Evolutionary conservation across 2,329 filamentous ascomycete genomes (phyloP).

Genomic region (Pseudofabraea citricarpa): DNA sequence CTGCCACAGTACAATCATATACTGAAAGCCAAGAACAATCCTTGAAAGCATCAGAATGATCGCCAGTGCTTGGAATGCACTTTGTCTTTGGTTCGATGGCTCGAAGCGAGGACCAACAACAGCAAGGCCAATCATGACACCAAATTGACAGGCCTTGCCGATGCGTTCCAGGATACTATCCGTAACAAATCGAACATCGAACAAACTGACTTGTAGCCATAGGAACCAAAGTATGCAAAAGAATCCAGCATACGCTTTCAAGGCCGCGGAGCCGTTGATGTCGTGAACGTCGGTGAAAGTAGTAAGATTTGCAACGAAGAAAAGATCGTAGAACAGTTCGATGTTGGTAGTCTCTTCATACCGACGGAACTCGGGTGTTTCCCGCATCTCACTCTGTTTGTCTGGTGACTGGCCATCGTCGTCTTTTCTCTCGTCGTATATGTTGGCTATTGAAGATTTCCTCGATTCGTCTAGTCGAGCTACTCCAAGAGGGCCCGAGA

Average conservation of each 20-base stretch:
- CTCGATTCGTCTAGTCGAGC: not conserved
- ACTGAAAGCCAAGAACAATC: slow-evolving; percentile 30
- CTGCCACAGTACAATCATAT: slow-evolving; percentile 11
- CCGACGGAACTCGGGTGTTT: slow-evolving; percentile 3
- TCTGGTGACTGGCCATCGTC: not conserved
- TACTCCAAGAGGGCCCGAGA: not conserved
- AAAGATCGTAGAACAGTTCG: slow-evolving; percentile 55
- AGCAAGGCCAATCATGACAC: slow-evolving; percentile 43
- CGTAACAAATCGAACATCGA: slow-evolving; percentile 51
- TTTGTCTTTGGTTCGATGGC: slow-evolving; percentile 7
- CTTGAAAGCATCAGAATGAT: slow-evolving; percentile 31
- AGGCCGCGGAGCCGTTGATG: slow-evolving; percentile 40
- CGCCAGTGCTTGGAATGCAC: slow-evolving; percentile 22
- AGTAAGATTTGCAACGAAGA: slow-evolving; percentile 55
- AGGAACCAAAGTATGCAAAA: slow-evolving; percentile 49
- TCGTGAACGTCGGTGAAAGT: slow-evolving; percentile 51
- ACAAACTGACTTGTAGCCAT: slow-evolving; percentile 54
- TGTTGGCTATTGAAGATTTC: not conserved
- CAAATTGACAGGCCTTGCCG: slow-evolving; percentile 49
- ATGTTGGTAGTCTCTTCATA: slow-evolving; percentile 4
- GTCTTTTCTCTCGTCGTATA: not conserved
- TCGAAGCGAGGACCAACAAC: slow-evolving; percentile 42
- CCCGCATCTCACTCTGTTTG: not conserved
- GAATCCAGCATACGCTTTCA: slow-evolving; percentile 48
- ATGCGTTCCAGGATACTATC: slow-evolving; percentile 50